These are phyloP conservation scores for Lipomyces starkeyi DNA, from an alignment of 805 yeast species.

Conservation along the genomic window DNA sequence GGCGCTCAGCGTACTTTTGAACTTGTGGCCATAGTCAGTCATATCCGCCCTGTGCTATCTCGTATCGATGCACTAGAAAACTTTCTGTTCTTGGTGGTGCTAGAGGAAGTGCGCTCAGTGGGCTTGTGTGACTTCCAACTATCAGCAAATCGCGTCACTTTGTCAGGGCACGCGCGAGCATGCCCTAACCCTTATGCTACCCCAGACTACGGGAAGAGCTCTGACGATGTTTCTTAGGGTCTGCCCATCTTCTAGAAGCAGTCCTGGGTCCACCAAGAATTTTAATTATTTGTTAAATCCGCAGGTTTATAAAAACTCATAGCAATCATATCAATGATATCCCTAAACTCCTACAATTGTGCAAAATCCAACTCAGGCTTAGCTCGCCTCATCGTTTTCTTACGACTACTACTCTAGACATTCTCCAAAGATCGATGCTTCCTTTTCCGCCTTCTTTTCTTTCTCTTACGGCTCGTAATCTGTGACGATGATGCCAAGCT, in stretches of 20 bases:
- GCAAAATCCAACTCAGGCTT: neutral
- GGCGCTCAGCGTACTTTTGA: neutral
- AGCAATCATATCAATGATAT: neutral
- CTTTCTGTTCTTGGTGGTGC: neutral
- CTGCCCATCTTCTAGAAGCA: no score
- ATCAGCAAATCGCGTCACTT: conserved; percentile 18
- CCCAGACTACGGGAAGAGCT: neutral
- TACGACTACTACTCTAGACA: neutral
- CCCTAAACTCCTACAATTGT: neutral
- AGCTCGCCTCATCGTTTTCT: neutral
- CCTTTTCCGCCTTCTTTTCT: neutral
- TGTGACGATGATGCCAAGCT: neutral
- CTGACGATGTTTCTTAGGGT: neutral
- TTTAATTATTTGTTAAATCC: no score
- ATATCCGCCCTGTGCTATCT: neutral
- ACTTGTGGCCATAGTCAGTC: neutral
- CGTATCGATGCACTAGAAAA: neutral
- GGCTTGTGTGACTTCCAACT: neutral
- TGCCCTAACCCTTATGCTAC: conserved; percentile 2
- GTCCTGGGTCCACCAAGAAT: no score
- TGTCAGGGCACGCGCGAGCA: conserved; percentile 5
- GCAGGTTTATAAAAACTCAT: neutral
- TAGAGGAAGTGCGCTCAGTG: neutral
- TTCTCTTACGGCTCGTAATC: neutral
- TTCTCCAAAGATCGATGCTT: neutral